phyloP scores from a whole-genome alignment of 306 rosid genomes.

The Sicyos baderoa region DNA sequence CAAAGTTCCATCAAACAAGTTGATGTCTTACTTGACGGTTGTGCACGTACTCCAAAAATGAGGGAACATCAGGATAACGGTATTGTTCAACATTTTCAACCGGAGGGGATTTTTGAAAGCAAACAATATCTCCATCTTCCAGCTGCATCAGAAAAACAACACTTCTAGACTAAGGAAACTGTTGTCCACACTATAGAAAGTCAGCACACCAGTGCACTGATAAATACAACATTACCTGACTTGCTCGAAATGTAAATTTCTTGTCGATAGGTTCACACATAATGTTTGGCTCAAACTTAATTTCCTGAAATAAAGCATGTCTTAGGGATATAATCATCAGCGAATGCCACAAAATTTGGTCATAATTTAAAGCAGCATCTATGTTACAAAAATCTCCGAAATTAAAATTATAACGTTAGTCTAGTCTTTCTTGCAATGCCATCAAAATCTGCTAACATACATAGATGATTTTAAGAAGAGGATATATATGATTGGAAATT shows the following conservation, averaged over 20 bases:
- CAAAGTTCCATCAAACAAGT: not conserved
- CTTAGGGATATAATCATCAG: not conserved
- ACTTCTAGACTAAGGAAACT: slow-evolving; percentile 16
- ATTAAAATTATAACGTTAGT: not conserved
- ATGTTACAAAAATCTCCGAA: no score
- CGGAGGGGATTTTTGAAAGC: slow-evolving; percentile 66
- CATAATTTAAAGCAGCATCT: not conserved
- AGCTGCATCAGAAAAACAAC: slow-evolving; percentile 40
- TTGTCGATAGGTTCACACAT: slow-evolving; percentile 96
- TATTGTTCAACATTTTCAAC: slow-evolving; percentile 38
- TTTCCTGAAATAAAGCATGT: slow-evolving; percentile 49
- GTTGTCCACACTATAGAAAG: slow-evolving; percentile 1
- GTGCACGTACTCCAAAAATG: slow-evolving; percentile 85
- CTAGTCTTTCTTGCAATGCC: slow-evolving; percentile 6
- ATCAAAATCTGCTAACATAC: not conserved
- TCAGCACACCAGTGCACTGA: not conserved
- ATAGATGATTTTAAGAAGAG: not conserved
- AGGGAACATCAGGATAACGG: slow-evolving; percentile 87
- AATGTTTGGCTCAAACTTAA: slow-evolving; percentile 87
- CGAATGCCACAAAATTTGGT: not conserved
- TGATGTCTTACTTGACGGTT: slow-evolving; percentile 67
- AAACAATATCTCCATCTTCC: slow-evolving; percentile 92
- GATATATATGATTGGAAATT: not conserved
- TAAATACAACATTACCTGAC: slow-evolving; percentile 54
- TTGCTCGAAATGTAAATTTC: slow-evolving; percentile 66